Conservation (phyloP, 257 asterid species). For the Nicotiana benthamiana region DNA sequence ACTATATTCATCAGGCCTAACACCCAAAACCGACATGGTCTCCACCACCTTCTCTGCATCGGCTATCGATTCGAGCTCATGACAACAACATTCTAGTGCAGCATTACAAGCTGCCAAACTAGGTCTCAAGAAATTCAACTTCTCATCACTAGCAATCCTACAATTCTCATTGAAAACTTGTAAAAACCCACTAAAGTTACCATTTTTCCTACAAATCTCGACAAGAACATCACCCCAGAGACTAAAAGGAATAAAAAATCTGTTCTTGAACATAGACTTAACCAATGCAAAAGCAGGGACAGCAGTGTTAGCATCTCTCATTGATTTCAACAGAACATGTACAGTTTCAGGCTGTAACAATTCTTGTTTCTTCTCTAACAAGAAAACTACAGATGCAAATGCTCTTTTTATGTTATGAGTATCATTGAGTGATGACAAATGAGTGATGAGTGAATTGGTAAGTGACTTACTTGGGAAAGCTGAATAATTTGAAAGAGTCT, state of each 20-base stretch:
- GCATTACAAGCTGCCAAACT: conserved; percentile 78
- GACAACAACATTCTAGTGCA: conserved; percentile 69
- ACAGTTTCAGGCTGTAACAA: conserved; percentile 49
- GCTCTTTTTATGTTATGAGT: conserved; percentile 79
- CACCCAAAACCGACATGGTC: conserved; percentile 63
- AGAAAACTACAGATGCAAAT: conserved; percentile 58
- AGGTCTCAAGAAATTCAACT: conserved; percentile 60
- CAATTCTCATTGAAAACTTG: conserved; percentile 64
- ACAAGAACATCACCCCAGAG: conserved; percentile 65
- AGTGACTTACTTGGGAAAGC: conserved; percentile 68
- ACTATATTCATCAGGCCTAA: conserved; percentile 64
- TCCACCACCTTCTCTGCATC: conserved; percentile 74
- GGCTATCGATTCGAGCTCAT: conserved; percentile 52
- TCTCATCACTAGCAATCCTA: conserved; percentile 65
- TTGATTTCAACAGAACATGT: conserved; percentile 50
- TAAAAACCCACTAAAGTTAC: conserved; percentile 56
- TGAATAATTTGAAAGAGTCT: conserved; percentile 50
- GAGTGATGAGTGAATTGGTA: conserved; percentile 55
- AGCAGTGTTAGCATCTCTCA: conserved; percentile 47
- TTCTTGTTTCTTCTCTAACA: conserved; percentile 69
- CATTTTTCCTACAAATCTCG: conserved; percentile 57
- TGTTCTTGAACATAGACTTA: conserved; percentile 67
- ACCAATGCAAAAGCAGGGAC: conserved; percentile 89
- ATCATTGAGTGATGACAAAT: conserved; percentile 51
- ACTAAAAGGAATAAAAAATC: conserved; percentile 75